Evolutionary conservation across 805 yeast species (phyloP).

Genomic region (Candida multigemmis): DNA sequence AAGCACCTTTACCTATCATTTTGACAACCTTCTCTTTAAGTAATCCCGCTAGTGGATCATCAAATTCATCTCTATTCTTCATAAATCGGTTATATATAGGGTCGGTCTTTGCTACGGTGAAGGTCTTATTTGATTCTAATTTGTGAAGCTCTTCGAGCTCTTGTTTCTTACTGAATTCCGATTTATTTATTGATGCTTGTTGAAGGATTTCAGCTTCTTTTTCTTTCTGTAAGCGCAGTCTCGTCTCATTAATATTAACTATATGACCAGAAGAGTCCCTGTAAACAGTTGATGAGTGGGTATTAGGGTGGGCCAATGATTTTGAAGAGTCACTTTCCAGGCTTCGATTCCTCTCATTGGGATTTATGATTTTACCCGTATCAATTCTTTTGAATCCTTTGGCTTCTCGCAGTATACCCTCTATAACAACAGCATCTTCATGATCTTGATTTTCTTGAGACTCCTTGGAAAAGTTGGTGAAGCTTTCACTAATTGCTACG

Average conservation of each 20-base stretch:
- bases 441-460: slow-evolving; percentile 5
- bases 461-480: no score
- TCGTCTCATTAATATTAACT: slow-evolving; percentile 30
- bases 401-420: slow-evolving; percentile 6
- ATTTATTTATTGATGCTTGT: no score
- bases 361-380: slow-evolving; percentile 8
- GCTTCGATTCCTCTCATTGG: no score
- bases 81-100: not conserved
- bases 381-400: slow-evolving; percentile 32
- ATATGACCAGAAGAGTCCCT: slow-evolving; percentile 57
- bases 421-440: slow-evolving; percentile 15
- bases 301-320: no score
- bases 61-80: slow-evolving; percentile 21
- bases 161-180: no score
- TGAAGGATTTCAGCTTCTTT: no score
- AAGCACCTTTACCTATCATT: slow-evolving; percentile 1
- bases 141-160: slow-evolving; percentile 1
- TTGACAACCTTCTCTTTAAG: no score
- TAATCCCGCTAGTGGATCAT: slow-evolving; percentile 60
- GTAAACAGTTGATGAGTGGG: slow-evolving; percentile 45
- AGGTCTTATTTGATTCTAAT: no score
- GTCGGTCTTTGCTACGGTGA: not conserved
- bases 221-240: no score
- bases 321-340: no score
- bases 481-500: no score